These are phyloP conservation scores for Fusarium poae DNA, from an alignment of 2,329 filamentous ascomycete genomes.

Conservation along the genomic window DNA sequence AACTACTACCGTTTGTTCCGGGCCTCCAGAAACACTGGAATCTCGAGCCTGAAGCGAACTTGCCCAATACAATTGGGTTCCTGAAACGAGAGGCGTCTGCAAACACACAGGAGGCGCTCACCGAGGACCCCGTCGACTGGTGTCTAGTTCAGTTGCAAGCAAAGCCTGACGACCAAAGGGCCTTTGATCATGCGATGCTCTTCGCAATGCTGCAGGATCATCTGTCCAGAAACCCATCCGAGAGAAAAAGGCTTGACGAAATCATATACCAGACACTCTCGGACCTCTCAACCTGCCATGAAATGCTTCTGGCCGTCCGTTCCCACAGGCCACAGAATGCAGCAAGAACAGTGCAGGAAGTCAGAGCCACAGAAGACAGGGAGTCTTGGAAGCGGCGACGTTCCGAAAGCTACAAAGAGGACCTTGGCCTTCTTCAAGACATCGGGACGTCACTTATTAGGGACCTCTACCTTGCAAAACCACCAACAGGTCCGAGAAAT, in stretches of 20 bases:
- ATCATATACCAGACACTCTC: neutral
- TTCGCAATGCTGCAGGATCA: neutral
- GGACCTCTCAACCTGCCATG: neutral
- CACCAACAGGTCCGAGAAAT: too few species aligned
- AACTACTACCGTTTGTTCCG: rapidly evolving
- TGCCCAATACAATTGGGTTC: neutral
- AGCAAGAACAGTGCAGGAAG: neutral
- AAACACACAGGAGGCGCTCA: neutral
- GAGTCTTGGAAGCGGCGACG: neutral
- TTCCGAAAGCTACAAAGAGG: too few species aligned
- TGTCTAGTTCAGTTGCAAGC: neutral
- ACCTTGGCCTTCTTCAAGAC: too few species aligned
- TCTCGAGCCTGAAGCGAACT: neutral
- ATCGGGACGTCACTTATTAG: too few species aligned
- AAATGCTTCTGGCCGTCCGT: rapidly evolving
- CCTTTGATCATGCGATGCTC: neutral
- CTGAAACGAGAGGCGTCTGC: neutral
- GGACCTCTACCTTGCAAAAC: too few species aligned
- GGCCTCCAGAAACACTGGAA: neutral
- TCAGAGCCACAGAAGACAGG: neutral
- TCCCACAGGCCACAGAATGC: neutral
- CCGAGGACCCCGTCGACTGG: neutral
- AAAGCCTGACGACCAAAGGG: neutral
- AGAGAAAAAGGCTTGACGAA: neutral
- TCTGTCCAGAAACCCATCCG: rapidly evolving